phyloP scores from a whole-genome alignment of 306 rosid genomes.

The Vachellia pachyceras region DNA sequence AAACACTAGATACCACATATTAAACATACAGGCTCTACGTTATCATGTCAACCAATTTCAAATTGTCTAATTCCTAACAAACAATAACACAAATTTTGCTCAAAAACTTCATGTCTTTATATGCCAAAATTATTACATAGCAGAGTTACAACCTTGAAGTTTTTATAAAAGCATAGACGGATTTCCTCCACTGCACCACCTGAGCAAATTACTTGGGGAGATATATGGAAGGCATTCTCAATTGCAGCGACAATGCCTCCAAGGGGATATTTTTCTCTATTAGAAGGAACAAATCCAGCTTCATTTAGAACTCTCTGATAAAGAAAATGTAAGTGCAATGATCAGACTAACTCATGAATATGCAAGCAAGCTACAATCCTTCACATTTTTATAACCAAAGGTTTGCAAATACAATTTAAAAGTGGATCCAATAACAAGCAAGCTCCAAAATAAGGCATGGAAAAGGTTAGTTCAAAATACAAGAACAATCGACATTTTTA shows the following conservation, averaged over 20 bases:
- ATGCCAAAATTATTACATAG: constrained; percentile 17
- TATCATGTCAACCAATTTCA: not conserved
- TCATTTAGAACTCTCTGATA: constrained; percentile 73
- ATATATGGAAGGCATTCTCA: constrained; percentile 81
- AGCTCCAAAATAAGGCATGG: constrained; percentile 13
- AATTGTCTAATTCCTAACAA: constrained; percentile 6
- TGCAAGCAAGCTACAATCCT: constrained; percentile 22
- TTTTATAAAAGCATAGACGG: constrained; percentile 84
- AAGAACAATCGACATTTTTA: not conserved
- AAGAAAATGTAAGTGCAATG: constrained; percentile 19
- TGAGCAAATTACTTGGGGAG: constrained; percentile 75
- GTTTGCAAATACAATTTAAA: constrained; percentile 37
- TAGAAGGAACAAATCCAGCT: constrained; percentile 87
- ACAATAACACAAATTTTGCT: constrained; percentile 25
- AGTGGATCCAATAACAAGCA: constrained; percentile 23
- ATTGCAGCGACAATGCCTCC: constrained; percentile 91
- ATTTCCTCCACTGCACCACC: constrained; percentile 76
- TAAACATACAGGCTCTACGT: not conserved
- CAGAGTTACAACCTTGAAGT: constrained; percentile 65
- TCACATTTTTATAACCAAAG: constrained; percentile 24
- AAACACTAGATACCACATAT: constrained; percentile 15
- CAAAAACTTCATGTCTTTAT: constrained; percentile 16
- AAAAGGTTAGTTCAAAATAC: not conserved
- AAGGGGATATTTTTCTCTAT: constrained; percentile 87
- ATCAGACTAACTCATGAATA: constrained; percentile 34